A percentile compares a stretch with the other conserved stretches of the same genome.
Conservation (phyloP, 2,329 filamentous ascomycete genomes). For the Didymella glomerata region DNA sequence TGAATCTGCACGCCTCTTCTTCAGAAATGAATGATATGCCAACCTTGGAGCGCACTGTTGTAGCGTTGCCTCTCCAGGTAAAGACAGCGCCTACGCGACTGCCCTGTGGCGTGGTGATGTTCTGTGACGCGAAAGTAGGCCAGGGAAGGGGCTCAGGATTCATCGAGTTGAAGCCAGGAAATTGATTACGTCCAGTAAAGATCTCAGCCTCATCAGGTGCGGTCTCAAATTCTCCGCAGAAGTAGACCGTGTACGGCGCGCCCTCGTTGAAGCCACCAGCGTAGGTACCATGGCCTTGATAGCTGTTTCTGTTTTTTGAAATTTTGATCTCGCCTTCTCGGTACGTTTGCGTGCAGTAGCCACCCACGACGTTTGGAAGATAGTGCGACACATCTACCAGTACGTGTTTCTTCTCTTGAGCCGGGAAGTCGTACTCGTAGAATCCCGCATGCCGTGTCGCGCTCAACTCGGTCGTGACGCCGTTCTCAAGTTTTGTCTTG, state of each 20-base stretch:
- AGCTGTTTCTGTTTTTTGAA: conserved; percentile 32
- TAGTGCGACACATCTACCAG: conserved; percentile 58
- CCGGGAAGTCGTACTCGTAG: conserved; percentile 68
- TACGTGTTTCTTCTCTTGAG: conserved; percentile 48
- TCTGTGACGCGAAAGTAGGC: conserved; percentile 16
- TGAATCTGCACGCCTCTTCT: conserved; percentile 58
- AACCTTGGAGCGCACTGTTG: conserved; percentile 57
- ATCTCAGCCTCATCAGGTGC: conserved; percentile 49
- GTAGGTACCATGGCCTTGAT: conserved; percentile 39
- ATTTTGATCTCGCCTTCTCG: conserved; percentile 32
- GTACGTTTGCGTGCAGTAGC: conserved; percentile 37
- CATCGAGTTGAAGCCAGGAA: conserved; percentile 16
- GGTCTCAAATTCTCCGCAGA: conserved; percentile 42
- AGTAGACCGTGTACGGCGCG: conserved; percentile 39
- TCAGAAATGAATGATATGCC: conserved; percentile 60
- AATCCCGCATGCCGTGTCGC: conserved; percentile 66
- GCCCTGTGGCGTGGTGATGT: conserved; percentile 50
- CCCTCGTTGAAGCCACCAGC: conserved; percentile 45
- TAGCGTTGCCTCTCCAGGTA: conserved; percentile 50
- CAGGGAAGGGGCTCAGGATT: conserved; percentile 21
- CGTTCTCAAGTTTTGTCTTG: conserved; percentile 63
- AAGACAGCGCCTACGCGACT: conserved; percentile 58
- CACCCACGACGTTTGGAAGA: conserved; percentile 33
- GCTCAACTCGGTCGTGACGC: conserved; percentile 65
- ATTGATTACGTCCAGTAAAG: conserved; percentile 57